Conservation (phyloP, 495 filamentous ascomycete genomes). For the Penicillium silybi region DNA sequence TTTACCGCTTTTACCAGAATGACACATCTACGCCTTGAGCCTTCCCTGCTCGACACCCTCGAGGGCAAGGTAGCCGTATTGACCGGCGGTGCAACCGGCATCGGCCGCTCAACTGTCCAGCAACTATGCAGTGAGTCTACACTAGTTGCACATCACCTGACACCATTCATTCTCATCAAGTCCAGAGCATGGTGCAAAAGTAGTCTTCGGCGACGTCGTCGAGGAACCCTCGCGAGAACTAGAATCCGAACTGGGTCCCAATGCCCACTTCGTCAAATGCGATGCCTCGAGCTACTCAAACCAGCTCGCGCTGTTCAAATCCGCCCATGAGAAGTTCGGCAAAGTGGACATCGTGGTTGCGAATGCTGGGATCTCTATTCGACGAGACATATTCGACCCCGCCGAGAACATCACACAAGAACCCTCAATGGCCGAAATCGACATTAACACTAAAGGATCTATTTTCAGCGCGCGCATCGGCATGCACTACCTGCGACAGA, state of each 20-base stretch:
- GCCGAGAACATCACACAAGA: constrained; percentile 21
- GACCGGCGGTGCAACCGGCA: constrained; percentile 37
- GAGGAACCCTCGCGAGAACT: constrained; percentile 19
- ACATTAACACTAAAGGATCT: constrained; percentile 30
- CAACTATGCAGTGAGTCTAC: constrained; percentile 24
- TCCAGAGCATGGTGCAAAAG: constrained; percentile 29
- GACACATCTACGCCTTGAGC: constrained; percentile 11
- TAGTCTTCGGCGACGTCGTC: constrained; percentile 34
- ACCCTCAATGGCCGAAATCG: constrained; percentile 28
- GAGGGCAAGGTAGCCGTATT: constrained; percentile 33
- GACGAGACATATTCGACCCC: constrained; percentile 27
- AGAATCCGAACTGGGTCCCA: constrained; percentile 15
- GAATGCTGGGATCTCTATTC: constrained; percentile 31
- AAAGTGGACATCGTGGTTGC: constrained; percentile 31
- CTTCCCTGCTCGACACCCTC: constrained; percentile 12
- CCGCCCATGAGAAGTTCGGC: constrained; percentile 19
- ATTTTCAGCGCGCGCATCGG: constrained; percentile 31
- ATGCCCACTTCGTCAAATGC: constrained; percentile 27
- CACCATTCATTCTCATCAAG: not conserved
- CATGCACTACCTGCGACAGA: constrained; percentile 28
- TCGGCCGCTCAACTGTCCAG: constrained; percentile 27
- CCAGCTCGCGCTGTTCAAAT: constrained; percentile 26
- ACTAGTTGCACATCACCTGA: not conserved
- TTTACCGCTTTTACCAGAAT: not conserved
- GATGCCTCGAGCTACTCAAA: constrained; percentile 32